Percentiles rank a stretch among this genome's conserved stretches.
phyloP scores from a whole-genome alignment of 2,329 filamentous ascomycete genomes.

The Scedosporium dehoogii region DNA sequence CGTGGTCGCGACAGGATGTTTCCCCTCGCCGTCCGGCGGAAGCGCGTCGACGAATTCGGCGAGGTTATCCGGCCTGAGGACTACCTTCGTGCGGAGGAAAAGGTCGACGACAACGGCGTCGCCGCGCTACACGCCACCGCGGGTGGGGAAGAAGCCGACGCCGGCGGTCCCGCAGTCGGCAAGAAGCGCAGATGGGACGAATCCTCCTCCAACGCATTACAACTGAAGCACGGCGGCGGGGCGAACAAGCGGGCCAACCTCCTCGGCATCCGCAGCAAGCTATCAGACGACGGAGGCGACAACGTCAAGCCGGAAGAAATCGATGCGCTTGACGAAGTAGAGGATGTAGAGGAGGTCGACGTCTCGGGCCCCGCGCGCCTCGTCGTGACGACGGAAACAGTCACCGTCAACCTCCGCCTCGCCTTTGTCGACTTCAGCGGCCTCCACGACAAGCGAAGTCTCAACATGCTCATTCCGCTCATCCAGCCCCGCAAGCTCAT shows the following conservation, averaged over 20 bases:
- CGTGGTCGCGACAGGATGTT: conserved; percentile 90
- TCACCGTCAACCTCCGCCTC: conserved; percentile 65
- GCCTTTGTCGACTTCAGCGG: conserved; percentile 88
- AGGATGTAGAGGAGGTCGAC: conserved; percentile 39
- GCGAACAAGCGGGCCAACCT: conserved; percentile 51
- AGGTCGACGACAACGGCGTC: conserved; percentile 42
- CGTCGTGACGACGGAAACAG: conserved; percentile 48
- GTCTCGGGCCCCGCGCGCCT: conserved; percentile 64
- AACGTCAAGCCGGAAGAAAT: conserved; percentile 20
- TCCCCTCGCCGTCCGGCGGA: conserved; percentile 70
- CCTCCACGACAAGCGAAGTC: conserved; percentile 82
- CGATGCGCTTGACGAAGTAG: conserved; percentile 49
- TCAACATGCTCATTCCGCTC: conserved; percentile 89
- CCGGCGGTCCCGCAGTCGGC: conserved; percentile 47
- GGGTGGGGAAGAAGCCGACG: conserved; percentile 40
- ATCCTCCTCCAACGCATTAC: conserved; percentile 12
- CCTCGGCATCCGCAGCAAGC: conserved; percentile 18
- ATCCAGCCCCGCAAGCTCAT: conserved; percentile 93
- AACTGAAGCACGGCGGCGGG: conserved; percentile 12
- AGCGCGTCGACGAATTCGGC: conserved; percentile 81
- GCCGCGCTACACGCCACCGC: conserved; percentile 15
- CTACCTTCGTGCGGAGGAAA: conserved; percentile 84
- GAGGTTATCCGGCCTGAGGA: conserved; percentile 91
- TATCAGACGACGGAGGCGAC: conserved; percentile 29
- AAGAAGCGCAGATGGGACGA: conserved; percentile 96